phyloP scores from a whole-genome alignment of 345 rosid genomes.

The Ricinus communis region DNA sequence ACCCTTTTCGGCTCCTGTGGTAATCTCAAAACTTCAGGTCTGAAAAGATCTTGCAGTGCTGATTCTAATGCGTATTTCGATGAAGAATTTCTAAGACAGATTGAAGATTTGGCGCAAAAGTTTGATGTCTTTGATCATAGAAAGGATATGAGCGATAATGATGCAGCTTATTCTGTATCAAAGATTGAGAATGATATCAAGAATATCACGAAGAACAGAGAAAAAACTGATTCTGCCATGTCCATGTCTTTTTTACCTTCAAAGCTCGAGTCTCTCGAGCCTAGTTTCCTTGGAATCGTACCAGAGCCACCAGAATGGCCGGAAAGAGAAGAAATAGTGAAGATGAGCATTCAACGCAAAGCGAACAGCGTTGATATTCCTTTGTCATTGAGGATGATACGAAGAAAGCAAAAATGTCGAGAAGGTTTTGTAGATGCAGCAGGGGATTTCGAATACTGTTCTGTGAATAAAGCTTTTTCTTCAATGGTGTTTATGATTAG shows the following conservation, averaged over 20 bases:
- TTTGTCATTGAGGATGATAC: slow-evolving; percentile 57
- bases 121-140: slow-evolving; percentile 8
- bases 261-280: slow-evolving; percentile 37
- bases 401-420: slow-evolving; percentile 55
- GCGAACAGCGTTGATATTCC: slow-evolving; percentile 65
- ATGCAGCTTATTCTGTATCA: slow-evolving; percentile 14
- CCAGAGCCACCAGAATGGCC: slow-evolving; percentile 50
- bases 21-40: slow-evolving; percentile 12
- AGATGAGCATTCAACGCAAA: slow-evolving; percentile 43
- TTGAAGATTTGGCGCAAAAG: slow-evolving; percentile 14
- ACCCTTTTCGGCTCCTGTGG: slow-evolving; percentile 19
- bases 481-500: slow-evolving; percentile 60
- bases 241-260: slow-evolving; percentile 28
- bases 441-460: slow-evolving; percentile 46
- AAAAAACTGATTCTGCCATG: slow-evolving; percentile 2
- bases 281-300: slow-evolving; percentile 38
- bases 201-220: background rate
- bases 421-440: slow-evolving; percentile 42
- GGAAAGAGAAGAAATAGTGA: slow-evolving; percentile 35
- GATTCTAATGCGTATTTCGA: slow-evolving; percentile 22
- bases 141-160: background rate
- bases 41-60: slow-evolving; percentile 20
- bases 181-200: slow-evolving; percentile 1
- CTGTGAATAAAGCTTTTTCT: slow-evolving; percentile 68
- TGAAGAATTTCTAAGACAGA: slow-evolving; percentile 15